Evolutionary conservation across 2,329 filamentous ascomycete species (phyloP).

Genomic region (Aspergillus hiratsukae): DNA sequence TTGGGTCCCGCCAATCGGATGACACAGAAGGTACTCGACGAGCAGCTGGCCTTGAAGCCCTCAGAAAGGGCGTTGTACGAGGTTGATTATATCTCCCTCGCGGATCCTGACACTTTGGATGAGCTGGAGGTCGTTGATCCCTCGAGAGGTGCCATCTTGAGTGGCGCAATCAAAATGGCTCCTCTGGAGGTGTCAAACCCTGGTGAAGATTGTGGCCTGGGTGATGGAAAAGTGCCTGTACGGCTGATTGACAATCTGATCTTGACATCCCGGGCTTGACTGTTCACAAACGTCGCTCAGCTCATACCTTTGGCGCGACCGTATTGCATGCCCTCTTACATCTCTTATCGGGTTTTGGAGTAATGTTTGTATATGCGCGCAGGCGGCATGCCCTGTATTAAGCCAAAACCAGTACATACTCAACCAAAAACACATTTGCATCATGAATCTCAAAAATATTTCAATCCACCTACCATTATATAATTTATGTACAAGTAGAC

Average conservation of each 20-base stretch:
- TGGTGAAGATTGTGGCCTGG: conserved; percentile 67
- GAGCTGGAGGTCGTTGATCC: conserved; percentile 71
- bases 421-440: background rate
- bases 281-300: background rate
- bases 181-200: conserved; percentile 66
- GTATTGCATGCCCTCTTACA: background rate
- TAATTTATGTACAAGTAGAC: background rate
- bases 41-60: conserved; percentile 59
- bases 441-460: background rate
- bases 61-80: conserved; percentile 67
- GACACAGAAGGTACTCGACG: conserved; percentile 49
- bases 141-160: conserved; percentile 72
- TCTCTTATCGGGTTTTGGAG: background rate
- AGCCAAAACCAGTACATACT: background rate
- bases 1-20: conserved; percentile 65
- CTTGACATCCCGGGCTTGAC: conserved; percentile 41
- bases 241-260: conserved; percentile 93
- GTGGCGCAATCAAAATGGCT: conserved; percentile 85
- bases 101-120: conserved; percentile 76
- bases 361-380: background rate
- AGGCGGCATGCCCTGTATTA: background rate
- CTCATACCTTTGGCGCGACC: background rate
- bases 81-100: conserved; percentile 87
- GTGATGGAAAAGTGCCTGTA: conserved; percentile 69
- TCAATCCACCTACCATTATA: background rate